Evolutionary conservation across 177 flowering plant species (phyloP).

Genomic region (Vitis hybrid): DNA sequence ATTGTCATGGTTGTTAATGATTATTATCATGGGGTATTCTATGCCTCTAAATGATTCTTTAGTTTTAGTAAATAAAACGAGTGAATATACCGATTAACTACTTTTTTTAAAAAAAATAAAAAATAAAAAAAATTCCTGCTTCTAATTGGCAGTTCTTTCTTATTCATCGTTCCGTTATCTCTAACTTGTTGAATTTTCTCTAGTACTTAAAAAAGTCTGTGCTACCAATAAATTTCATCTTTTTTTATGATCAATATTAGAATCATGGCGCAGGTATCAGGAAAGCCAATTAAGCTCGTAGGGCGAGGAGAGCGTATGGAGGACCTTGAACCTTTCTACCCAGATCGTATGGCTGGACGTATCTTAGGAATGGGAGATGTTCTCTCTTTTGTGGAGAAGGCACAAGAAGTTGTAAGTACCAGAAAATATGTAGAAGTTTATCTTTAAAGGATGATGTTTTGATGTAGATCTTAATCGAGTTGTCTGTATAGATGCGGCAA

Average conservation of each 20-base stretch:
- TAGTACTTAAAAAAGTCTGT: neutral
- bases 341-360: slow-evolving; percentile 98
- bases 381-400: slow-evolving; percentile 96
- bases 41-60: too few species aligned
- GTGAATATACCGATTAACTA: too few species aligned
- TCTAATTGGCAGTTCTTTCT: neutral
- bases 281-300: slow-evolving; percentile 97
- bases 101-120: neutral
- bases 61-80: too few species aligned
- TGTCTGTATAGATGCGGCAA: slow-evolving; percentile 73
- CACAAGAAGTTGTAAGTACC: slow-evolving; percentile 95
- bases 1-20: too few species aligned
- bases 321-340: slow-evolving; percentile 97
- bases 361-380: slow-evolving; percentile 99
- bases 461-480: slow-evolving; percentile 6
- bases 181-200: neutral
- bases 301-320: slow-evolving; percentile 99
- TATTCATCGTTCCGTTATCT: neutral
- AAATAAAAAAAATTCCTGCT: neutral
- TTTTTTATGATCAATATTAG: neutral
- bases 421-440: slow-evolving; percentile 1
- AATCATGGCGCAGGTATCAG: slow-evolving; percentile 65
- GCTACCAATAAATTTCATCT: neutral
- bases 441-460: neutral
- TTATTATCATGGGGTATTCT: too few species aligned